Conservation (phyloP, 441 rosid genomes). For the Manihot esculenta region DNA sequence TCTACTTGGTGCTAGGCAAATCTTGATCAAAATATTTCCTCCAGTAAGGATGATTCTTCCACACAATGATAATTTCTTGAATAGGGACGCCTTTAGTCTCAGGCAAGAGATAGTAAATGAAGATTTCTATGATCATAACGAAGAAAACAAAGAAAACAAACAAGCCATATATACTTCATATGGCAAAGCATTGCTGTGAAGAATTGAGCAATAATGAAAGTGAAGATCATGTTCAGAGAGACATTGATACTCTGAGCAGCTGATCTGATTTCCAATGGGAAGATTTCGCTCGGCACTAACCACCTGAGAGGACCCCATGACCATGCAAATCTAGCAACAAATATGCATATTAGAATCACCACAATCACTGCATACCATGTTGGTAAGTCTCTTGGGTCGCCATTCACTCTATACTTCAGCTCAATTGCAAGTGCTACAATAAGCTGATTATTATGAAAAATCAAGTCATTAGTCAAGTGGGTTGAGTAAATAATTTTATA, state of each 20-base stretch:
- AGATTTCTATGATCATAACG: background rate
- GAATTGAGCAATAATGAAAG: constrained; percentile 14
- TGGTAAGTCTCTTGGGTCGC: no score
- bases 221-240: background rate
- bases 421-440: no score
- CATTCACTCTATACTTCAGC: no score
- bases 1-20: no score
- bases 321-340: background rate
- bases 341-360: background rate
- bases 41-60: constrained; percentile 6
- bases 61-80: constrained; percentile 14
- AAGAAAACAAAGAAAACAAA: constrained; percentile 12
- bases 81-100: constrained; percentile 18
- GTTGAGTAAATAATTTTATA: no score
- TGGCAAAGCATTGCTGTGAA: constrained; percentile 7
- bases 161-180: constrained; percentile 14
- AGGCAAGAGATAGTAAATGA: background rate
- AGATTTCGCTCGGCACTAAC: no score
- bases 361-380: background rate
- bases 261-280: no score
- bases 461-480: no score
- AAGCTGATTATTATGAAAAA: no score
- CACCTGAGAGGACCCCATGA: no score
- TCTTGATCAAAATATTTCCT: constrained; percentile 3
- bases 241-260: no score